Evolutionary conservation across 306 rosid genomes (phyloP).

Genomic region (Lagenaria siceraria): DNA sequence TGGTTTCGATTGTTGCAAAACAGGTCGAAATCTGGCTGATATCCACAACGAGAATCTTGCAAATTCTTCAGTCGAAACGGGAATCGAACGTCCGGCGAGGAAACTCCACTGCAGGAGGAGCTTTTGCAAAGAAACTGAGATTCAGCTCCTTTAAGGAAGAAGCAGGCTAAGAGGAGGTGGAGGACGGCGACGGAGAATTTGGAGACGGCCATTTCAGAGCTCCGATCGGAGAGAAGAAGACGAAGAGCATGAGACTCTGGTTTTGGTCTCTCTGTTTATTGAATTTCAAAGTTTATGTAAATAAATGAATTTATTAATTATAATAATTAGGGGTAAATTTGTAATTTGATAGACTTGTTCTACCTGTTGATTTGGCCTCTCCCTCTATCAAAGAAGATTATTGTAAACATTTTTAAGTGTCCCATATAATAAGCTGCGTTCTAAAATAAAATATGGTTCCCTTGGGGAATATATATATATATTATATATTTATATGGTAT

Average conservation of each 20-base stretch:
- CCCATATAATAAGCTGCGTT: not conserved
- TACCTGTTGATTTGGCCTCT: not conserved
- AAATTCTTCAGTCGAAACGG: constrained; percentile 4
- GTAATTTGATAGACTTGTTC: not conserved
- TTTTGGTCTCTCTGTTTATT: not conserved
- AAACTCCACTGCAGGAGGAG: not conserved
- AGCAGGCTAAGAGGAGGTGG: not conserved
- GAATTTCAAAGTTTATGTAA: not conserved
- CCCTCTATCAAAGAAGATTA: too few species aligned
- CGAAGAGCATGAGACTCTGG: not conserved
- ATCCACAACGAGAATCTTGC: constrained; percentile 1
- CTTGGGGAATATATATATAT: too few species aligned
- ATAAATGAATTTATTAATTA: not conserved
- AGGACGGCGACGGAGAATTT: not conserved
- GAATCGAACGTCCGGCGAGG: not conserved
- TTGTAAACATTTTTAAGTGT: not conserved
- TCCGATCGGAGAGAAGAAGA: not conserved
- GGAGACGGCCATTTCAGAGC: not conserved
- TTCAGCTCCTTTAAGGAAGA: not conserved
- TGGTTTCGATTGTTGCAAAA: not conserved
- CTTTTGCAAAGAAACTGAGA: not conserved
- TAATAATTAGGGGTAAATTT: not conserved
- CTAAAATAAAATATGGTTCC: too few species aligned
- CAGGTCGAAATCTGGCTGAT: constrained; percentile 5
- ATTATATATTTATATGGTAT: too few species aligned